These are phyloP conservation scores for Cnidoscolus chayamansa DNA, from an alignment of 441 rosid species.

Conservation along the genomic window DNA sequence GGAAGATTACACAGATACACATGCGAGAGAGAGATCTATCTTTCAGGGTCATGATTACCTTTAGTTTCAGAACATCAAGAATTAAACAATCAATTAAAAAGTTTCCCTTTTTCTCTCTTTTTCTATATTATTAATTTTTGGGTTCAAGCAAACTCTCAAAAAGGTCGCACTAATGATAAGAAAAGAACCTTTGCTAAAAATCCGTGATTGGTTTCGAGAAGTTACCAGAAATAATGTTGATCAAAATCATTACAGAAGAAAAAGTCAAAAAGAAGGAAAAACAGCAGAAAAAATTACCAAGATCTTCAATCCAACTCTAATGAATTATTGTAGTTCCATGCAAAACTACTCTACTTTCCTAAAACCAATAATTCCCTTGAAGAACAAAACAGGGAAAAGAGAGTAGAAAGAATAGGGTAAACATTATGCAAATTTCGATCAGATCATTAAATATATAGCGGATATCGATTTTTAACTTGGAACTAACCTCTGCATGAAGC, in stretches of 20 bases:
- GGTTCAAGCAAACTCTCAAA: conserved; percentile 7
- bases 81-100: conserved; percentile 17
- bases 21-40: background rate
- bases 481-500: conserved; percentile 70
- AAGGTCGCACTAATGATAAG: conserved; percentile 22
- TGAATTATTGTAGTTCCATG: conserved; percentile 9
- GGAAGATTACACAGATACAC: background rate
- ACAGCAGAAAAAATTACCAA: background rate
- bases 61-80: conserved; percentile 13
- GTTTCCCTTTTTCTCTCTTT: background rate
- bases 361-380: background rate
- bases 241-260: conserved; percentile 16
- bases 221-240: conserved; percentile 14
- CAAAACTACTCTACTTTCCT: conserved; percentile 14
- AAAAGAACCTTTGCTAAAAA: conserved; percentile 23
- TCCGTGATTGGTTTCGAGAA: conserved; percentile 18
- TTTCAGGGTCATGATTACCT: conserved; percentile 8
- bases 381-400: background rate
- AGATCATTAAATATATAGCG: too few species aligned
- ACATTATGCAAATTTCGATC: background rate
- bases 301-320: background rate
- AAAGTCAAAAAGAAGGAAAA: conserved; percentile 29
- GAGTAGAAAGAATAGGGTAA: background rate
- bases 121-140: background rate
- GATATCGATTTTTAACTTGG: background rate